These are phyloP conservation scores for Linum tenue DNA, from an alignment of 345 rosid species.

Conservation along the genomic window DNA sequence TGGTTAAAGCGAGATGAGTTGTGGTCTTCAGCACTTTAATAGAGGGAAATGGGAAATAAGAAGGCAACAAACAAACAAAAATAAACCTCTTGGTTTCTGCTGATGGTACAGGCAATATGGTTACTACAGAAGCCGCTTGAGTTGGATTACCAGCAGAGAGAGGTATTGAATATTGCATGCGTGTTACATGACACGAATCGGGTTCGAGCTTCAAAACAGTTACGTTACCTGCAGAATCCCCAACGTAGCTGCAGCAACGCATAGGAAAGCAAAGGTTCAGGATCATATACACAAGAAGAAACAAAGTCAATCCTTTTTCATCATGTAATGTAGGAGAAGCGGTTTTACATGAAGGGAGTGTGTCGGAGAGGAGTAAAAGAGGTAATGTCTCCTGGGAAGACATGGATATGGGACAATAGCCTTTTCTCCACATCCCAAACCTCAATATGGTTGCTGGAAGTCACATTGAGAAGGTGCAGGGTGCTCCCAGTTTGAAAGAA, in stretches of 20 bases:
- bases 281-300: background rate
- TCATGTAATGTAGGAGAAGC: conserved; percentile 2
- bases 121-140: conserved; percentile 52
- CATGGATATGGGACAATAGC: conserved; percentile 43
- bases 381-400: conserved; percentile 46
- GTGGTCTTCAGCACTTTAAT: background rate
- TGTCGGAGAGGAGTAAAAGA: conserved; percentile 55
- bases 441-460: conserved; percentile 61
- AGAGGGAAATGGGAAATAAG: background rate
- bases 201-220: conserved; percentile 54
- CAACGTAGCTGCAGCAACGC: conserved; percentile 50
- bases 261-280: background rate
- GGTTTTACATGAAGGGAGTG: conserved; percentile 55
- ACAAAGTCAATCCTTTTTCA: too few relatives aligned
- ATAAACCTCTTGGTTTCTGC: conserved; percentile 77
- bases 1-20: background rate
- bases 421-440: conserved; percentile 83
- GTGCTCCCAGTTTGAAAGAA: conserved; percentile 63
- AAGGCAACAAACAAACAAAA: conserved; percentile 7
- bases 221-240: conserved; percentile 68
- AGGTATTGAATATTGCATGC: conserved; percentile 65
- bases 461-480: conserved; percentile 69
- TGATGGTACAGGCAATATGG: conserved; percentile 57
- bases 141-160: conserved; percentile 47
- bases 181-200: conserved; percentile 31